Evolutionary conservation across 306 rosid genomes (phyloP).

Genomic region (Rosa lucieae): DNA sequence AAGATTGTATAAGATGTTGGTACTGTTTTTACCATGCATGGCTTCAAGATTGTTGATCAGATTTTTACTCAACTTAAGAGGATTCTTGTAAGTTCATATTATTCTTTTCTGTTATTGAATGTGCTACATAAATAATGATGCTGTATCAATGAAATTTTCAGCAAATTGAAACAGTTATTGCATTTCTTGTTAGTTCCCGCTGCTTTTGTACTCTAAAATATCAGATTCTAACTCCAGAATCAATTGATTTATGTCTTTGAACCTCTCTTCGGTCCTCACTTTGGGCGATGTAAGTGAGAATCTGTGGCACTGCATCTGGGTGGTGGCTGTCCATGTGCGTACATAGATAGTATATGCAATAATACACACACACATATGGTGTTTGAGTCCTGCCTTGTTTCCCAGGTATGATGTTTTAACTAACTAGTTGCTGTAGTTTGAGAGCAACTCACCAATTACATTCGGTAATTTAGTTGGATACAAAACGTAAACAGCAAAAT

Average conservation of each 20-base stretch:
- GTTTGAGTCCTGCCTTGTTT: background rate
- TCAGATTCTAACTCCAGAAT: background rate
- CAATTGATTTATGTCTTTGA: background rate
- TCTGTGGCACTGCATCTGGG: background rate
- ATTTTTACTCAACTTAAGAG: background rate
- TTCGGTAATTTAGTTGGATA: too few species aligned
- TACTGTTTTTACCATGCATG: background rate
- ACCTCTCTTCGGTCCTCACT: background rate
- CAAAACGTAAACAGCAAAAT: background rate
- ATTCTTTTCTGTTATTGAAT: background rate
- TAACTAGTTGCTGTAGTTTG: background rate
- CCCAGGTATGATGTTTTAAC: background rate
- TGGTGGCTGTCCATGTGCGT: background rate
- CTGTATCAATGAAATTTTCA: background rate
- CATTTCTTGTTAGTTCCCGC: background rate
- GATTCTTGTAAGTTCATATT: conserved; percentile 8
- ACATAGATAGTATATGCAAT: background rate
- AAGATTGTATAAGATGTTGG: conserved; percentile 6
- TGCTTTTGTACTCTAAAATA: background rate
- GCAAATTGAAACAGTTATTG: background rate
- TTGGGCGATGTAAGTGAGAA: background rate
- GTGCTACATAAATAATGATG: background rate
- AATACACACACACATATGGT: background rate
- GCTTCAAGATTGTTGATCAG: background rate
- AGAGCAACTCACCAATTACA: background rate